phyloP scores from a whole-genome alignment of 352 stramenopile genomes.

The Phytophthora aleatoria region DNA sequence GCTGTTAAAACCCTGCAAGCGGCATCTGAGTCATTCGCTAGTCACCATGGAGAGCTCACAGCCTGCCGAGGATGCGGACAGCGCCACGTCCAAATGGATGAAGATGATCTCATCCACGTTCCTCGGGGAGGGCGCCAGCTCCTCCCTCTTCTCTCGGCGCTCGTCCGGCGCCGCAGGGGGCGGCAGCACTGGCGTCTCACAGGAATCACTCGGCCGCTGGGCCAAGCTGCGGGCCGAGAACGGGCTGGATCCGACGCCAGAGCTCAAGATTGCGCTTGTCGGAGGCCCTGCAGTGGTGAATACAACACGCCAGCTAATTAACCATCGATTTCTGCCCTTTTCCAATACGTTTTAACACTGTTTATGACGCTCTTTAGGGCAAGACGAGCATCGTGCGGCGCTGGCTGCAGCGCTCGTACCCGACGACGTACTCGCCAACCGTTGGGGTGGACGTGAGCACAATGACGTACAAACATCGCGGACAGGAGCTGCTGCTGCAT shows the following conservation, averaged over 20 bases:
- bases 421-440: constrained; percentile 70
- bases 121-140: constrained; percentile 47
- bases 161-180: constrained; percentile 14
- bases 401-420: constrained; percentile 79
- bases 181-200: constrained; percentile 8
- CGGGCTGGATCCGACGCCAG: constrained; percentile 48
- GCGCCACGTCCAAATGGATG: constrained; percentile 73
- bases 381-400: constrained; percentile 84
- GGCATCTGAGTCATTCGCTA: background rate
- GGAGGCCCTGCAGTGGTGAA: constrained; percentile 73
- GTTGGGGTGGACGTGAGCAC: constrained; percentile 80
- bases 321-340: background rate
- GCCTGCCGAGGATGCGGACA: constrained; percentile 39
- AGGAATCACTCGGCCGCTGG: constrained; percentile 14
- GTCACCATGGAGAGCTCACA: constrained; percentile 21
- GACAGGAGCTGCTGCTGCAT: constrained; percentile 59
- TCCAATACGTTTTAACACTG: background rate
- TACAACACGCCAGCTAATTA: background rate
- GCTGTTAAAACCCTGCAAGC: background rate
- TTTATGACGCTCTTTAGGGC: constrained; percentile 39
- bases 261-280: constrained; percentile 86
- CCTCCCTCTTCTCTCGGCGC: constrained; percentile 51
- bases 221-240: constrained; percentile 35
- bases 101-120: constrained; percentile 87
- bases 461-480: constrained; percentile 48